These are phyloP conservation scores for Symbiodinium pilosum DNA, from an alignment of 73 alveolate species.

Conservation along the genomic window DNA sequence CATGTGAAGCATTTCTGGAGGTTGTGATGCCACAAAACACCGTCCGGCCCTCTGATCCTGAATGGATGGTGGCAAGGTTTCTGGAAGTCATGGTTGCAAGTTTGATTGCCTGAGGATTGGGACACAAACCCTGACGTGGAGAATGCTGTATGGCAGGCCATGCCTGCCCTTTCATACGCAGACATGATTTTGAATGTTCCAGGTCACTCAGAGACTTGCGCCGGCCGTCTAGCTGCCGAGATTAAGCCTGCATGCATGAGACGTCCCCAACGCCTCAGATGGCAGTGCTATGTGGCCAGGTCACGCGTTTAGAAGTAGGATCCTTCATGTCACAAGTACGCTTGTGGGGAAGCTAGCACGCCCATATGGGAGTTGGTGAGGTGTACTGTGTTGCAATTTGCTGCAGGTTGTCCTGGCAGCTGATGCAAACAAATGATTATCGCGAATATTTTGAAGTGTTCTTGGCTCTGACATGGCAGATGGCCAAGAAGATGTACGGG, in stretches of 20 bases:
- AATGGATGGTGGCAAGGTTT: background rate
- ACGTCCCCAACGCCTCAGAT: no score
- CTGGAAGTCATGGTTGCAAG: background rate
- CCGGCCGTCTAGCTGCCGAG: background rate
- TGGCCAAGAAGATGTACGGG: slow-evolving; percentile 15
- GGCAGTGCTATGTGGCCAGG: no score
- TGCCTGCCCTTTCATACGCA: no score
- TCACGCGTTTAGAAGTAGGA: no score
- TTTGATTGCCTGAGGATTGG: background rate
- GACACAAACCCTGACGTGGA: background rate
- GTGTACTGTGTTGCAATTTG: no score
- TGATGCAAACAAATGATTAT: background rate
- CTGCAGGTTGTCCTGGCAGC: no score
- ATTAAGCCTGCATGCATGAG: no score
- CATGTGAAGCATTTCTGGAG: background rate
- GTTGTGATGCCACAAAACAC: background rate
- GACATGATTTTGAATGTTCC: no score
- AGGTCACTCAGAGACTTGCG: background rate
- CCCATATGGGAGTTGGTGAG: no score
- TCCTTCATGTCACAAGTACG: background rate
- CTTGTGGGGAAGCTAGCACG: no score
- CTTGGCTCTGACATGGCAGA: no score
- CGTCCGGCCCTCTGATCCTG: background rate
- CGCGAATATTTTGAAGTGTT: background rate
- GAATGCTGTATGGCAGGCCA: slow-evolving; percentile 14